These are phyloP conservation scores for Begonia masoniana DNA, from an alignment of 306 rosid genomes.

Conservation along the genomic window DNA sequence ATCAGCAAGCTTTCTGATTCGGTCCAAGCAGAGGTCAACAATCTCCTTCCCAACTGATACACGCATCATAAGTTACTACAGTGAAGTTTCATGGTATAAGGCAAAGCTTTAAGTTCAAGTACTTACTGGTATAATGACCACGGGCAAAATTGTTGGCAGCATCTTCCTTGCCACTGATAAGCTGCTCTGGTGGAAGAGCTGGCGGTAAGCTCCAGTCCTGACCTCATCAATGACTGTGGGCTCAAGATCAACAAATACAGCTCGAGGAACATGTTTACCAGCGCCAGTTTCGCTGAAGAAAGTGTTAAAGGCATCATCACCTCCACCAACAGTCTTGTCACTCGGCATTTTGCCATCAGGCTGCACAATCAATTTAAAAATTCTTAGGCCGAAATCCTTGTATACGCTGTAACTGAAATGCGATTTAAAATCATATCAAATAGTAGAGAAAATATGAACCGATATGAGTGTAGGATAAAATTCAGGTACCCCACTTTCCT, in stretches of 20 bases:
- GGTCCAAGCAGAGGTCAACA: constrained; percentile 68
- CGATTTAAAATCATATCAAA: too few relatives aligned
- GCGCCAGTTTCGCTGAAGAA: constrained; percentile 81
- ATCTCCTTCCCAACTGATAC: constrained; percentile 71
- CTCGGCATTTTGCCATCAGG: constrained; percentile 82
- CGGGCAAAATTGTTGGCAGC: constrained; percentile 86
- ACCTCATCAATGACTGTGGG: constrained; percentile 77
- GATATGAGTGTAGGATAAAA: too few relatives aligned
- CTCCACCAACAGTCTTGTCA: constrained; percentile 58
- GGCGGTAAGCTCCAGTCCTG: constrained; percentile 70
- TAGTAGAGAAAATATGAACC: too few relatives aligned
- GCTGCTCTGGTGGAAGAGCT: constrained; percentile 70
- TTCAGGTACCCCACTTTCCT: too few relatives aligned
- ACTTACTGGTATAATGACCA: constrained; percentile 68
- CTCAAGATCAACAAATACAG: constrained; percentile 74
- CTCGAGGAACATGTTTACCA: constrained; percentile 77
- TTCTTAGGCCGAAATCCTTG: background rate
- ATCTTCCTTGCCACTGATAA: constrained; percentile 74
- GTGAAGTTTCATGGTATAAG: too few relatives aligned
- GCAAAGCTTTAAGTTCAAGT: background rate
- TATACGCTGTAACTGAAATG: background rate
- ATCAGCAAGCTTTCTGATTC: constrained; percentile 69
- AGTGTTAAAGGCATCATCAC: constrained; percentile 81
- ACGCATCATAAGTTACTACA: background rate
- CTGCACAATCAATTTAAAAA: constrained; percentile 9